Conservation (phyloP, 2,329 filamentous ascomycete genomes). For the Apiospora malaysiana region DNA sequence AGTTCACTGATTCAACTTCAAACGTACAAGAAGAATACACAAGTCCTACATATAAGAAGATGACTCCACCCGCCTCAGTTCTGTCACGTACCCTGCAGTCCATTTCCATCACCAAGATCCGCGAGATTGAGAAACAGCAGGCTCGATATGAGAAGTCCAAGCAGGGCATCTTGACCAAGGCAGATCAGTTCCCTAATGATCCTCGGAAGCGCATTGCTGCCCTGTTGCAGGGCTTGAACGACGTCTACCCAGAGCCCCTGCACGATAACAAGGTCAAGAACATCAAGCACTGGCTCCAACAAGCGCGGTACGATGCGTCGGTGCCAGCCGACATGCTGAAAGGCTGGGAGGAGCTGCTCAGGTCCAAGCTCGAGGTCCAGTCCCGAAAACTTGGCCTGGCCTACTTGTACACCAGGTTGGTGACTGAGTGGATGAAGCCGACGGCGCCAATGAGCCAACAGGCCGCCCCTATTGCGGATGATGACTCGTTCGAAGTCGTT, state of each 20-base stretch:
- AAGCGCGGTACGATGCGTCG: conserved; percentile 44
- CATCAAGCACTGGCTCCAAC: conserved; percentile 43
- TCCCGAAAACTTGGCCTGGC: conserved; percentile 43
- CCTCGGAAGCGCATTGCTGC: conserved; percentile 25
- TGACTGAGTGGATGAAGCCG: conserved; percentile 47
- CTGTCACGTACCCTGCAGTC: background rate
- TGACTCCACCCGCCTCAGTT: background rate
- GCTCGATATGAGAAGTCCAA: conserved; percentile 26
- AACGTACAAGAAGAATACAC: background rate
- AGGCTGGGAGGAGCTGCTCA: conserved; percentile 40
- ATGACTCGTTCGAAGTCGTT: conserved; percentile 39
- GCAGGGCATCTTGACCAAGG: conserved; percentile 23
- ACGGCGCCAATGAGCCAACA: conserved; percentile 26
- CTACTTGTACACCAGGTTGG: conserved; percentile 43
- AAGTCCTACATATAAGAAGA: background rate
- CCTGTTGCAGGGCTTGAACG: conserved; percentile 26
- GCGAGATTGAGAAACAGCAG: background rate
- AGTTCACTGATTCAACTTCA: background rate
- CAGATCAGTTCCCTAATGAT: conserved; percentile 23
- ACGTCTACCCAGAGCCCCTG: conserved; percentile 23
- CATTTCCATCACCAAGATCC: conserved; percentile 13
- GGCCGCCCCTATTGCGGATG: conserved; percentile 19
- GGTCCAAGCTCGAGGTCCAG: conserved; percentile 40
- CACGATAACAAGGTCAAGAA: conserved; percentile 32
- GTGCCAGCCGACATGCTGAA: conserved; percentile 40